Evolutionary conservation across 768 basidiomycete species (phyloP), one percentile per base, ranked within the genome.

Genomic region (Amanita rimosa): DNA sequence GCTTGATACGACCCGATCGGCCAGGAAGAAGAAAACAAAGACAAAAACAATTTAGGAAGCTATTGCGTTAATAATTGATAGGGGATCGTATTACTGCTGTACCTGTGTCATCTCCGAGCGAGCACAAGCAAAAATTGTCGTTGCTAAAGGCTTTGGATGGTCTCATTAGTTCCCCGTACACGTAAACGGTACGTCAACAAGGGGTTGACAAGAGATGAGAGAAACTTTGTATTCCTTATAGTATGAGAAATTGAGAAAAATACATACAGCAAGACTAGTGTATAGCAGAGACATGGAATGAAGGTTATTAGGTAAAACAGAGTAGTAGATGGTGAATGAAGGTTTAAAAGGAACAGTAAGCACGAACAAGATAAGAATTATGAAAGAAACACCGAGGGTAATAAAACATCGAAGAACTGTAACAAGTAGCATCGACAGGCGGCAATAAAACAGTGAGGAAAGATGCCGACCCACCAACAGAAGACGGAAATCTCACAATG

Each of bases 211-310:
- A 31, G 14, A 35, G 29, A 33, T 21, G n/a, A 22, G 24, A 27
- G 22, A 48, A 38, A 19, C 24, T 26, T 36, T 31, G 22, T 46
- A 24, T 39, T 48, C 47, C 47, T 48, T 17, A 40, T 24, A 40
- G 26, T 48, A 22, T 16, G 43, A 42, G 31, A 34, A 40, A 40
- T 26, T 17, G 40, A 43, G 40, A 43, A 35, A 42, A 49, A 49
- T 49, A 49, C 48, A 49, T 49, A 49, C 5, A 49, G 40, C 40
- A 36, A 49, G 38, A 35, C 48, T 49, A 49, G 40, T 49, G 40
- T 49, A 49, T 49, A 49, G 33, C 29, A 48, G 33, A 35, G 21
- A 42, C 34, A 19, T 16, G 16, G 24, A 36, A 33, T 33, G 48
- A 21, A 40, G 27, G 26, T 40, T 8, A 42, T 43, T 42, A 49